These are phyloP conservation scores for Hypoxylon sp. DNA, from an alignment of 2,329 filamentous ascomycete genomes.

Conservation along the genomic window DNA sequence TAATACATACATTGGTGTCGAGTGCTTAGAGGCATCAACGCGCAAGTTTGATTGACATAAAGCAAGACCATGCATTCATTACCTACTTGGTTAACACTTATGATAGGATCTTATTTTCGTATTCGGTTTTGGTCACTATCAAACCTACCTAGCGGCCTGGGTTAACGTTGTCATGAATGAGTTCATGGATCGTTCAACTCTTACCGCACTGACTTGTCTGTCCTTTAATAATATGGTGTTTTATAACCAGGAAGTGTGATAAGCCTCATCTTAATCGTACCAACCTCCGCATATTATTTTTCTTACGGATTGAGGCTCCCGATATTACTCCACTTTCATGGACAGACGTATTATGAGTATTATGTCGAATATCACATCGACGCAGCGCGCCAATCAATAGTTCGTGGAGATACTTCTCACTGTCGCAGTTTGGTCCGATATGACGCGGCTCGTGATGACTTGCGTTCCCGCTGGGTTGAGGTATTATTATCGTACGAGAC, in stretches of 20 bases:
- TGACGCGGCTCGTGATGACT: slow-evolving; percentile 21
- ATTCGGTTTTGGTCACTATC: no score
- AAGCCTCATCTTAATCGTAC: slow-evolving; percentile 34
- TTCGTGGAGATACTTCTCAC: slow-evolving; percentile 14
- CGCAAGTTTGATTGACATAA: no score
- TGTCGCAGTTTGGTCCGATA: slow-evolving; percentile 7
- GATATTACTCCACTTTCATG: slow-evolving; percentile 23
- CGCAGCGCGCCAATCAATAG: slow-evolving; percentile 16
- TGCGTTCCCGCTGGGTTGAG: slow-evolving; percentile 16
- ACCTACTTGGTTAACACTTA: no score
- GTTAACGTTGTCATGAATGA: no score
- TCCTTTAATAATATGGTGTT: slow-evolving; percentile 17
- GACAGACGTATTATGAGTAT: slow-evolving; percentile 3
- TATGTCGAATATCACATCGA: slow-evolving; percentile 9
- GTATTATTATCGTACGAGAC: slow-evolving; percentile 22
- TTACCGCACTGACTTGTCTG: slow-evolving; percentile 8
- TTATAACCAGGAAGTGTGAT: slow-evolving; percentile 31
- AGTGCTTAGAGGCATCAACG: no score
- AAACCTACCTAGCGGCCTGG: no score
- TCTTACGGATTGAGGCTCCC: slow-evolving; percentile 25
- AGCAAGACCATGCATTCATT: no score
- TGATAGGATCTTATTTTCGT: no score
- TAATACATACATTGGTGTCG: no score
- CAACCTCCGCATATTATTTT: slow-evolving; percentile 4
- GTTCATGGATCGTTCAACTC: slow-evolving; percentile 15